Conservation (phyloP, 306 rosid species). For the Comarum palustre region DNA sequence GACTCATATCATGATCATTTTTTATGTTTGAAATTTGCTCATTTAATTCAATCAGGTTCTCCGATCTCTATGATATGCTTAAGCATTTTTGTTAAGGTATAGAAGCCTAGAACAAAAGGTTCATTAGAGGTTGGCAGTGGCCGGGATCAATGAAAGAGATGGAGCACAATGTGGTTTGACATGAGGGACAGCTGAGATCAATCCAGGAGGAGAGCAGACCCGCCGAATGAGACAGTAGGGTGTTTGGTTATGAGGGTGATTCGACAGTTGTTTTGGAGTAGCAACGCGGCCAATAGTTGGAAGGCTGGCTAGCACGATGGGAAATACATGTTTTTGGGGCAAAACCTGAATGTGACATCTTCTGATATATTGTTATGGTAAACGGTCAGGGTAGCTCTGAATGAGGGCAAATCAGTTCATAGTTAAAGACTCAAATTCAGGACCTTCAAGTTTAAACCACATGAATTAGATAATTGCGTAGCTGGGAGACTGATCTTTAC, state of each 20-base stretch:
- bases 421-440: background rate
- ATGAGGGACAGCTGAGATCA: slow-evolving; percentile 42
- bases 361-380: background rate
- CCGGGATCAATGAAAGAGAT: too few species aligned
- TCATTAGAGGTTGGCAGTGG: too few species aligned
- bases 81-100: too few species aligned
- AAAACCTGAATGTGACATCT: background rate
- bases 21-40: too few species aligned
- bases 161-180: background rate
- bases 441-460: background rate
- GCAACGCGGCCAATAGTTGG: slow-evolving; percentile 36
- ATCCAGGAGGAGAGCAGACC: slow-evolving; percentile 36
- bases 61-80: too few species aligned
- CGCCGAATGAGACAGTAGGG: slow-evolving; percentile 41
- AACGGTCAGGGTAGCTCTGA: background rate
- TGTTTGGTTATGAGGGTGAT: slow-evolving; percentile 44
- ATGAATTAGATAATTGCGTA: background rate
- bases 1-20: too few species aligned
- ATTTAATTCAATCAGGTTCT: too few species aligned
- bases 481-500: background rate
- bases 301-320: slow-evolving; percentile 51
- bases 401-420: background rate
- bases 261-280: slow-evolving; percentile 27
- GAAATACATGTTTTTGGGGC: slow-evolving; percentile 33
- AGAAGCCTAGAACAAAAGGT: too few species aligned